Evolutionary conservation across 257 asterid species (phyloP).

Genomic region (Eucommia ulmoides): DNA sequence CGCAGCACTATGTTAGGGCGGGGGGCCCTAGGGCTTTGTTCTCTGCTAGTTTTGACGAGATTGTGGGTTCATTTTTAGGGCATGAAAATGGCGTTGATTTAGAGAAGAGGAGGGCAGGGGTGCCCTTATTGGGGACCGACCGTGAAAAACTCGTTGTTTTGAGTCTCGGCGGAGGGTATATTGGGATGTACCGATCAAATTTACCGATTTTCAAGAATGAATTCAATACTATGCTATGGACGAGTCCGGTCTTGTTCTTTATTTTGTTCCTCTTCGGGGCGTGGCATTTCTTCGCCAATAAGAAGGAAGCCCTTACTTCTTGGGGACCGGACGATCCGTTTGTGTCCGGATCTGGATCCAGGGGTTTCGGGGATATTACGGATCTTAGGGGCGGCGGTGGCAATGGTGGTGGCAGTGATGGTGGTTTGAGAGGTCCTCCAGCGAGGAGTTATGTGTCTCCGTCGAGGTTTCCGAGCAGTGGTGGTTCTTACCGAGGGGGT

Average conservation of each 20-base stretch:
- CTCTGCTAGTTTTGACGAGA: slow-evolving; percentile 53
- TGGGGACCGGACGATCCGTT: no score
- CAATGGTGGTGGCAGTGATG: no score
- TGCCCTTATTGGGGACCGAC: slow-evolving; percentile 60
- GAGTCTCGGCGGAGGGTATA: slow-evolving; percentile 55
- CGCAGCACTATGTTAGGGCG: slow-evolving; percentile 73
- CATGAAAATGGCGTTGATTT: slow-evolving; percentile 19
- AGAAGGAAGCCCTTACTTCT: slow-evolving; percentile 78
- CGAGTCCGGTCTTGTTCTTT: slow-evolving; percentile 78
- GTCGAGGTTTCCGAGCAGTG: no score
- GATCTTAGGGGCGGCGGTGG: no score
- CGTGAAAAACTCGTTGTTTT: slow-evolving; percentile 64
- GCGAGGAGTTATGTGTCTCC: no score
- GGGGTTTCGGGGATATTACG: no score
- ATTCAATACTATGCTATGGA: slow-evolving; percentile 73
- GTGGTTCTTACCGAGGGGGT: no score
- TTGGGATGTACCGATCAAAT: slow-evolving; percentile 72
- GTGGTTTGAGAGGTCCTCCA: no score
- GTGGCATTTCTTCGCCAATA: slow-evolving; percentile 82
- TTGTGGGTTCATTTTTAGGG: slow-evolving; percentile 45
- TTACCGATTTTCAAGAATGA: slow-evolving; percentile 72
- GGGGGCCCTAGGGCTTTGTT: slow-evolving; percentile 62
- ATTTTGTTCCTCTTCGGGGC: slow-evolving; percentile 75
- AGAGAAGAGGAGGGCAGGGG: slow-evolving; percentile 11
- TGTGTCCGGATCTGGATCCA: no score